Evolutionary conservation across 306 rosid genomes (phyloP), one percentile per base, ranked within the genome.

Genomic region (Heteromeles arbutifolia): DNA sequence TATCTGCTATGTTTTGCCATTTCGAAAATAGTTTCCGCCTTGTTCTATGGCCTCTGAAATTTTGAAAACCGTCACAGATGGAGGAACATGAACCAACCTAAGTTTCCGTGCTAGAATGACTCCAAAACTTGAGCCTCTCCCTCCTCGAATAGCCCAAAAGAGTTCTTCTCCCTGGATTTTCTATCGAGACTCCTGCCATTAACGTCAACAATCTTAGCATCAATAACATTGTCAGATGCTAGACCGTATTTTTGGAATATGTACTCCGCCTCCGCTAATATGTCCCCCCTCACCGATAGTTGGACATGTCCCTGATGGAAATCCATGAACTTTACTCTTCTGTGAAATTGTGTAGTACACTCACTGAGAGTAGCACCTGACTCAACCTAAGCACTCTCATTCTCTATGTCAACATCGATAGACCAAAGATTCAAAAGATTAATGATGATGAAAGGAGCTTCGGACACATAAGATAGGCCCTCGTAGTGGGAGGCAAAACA

Each of bases 61-160:
- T 3, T 86, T 75, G 53, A 88, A 92, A 70, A 86, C 87, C 3
- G 97, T 88, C 59, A 90, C 91, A 0, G 73, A 81, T 80, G 69
- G 22, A 0, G 93, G 96, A 43, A 90, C 84, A 19, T 84, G 82
- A 74, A 88, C 91, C 0, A 90, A 82, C 68, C 81, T 82, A 74
- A 92, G 81, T 67, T 92, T 90, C 96, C 93, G 90, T 82, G 90
- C 75, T 4, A 90, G 87, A 48, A 90, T 64, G 4, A 92, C 70
- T 13, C 96, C 92, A 67, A 67, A 90, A 62, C 93, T 92, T 67
- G 79, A 90, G 29, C 86, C 96, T 70, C 93, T 90, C 3, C 92
- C 93, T 7, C 97, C 97, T 78, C 86, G 77, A 39, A 92, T 88
- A 9, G 89, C 97, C 93, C 96, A 92, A 69, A 90, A 90, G 0